Evolutionary conservation across 768 basidiomycete species (phyloP).

Genomic region (Plicaturopsis crispa): DNA sequence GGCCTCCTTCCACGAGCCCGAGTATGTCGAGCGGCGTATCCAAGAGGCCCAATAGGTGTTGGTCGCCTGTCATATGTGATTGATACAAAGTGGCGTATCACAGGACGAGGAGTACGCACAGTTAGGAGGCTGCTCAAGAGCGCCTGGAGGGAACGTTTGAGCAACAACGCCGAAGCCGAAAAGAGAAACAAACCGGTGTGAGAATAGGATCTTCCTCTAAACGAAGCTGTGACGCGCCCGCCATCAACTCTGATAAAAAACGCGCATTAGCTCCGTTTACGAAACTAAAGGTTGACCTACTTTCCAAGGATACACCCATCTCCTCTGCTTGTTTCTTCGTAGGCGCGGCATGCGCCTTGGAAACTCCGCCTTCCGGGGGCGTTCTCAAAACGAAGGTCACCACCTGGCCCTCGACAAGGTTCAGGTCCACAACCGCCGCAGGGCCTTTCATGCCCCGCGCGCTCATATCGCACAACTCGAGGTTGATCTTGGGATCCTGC

Average conservation of each 20-base stretch:
- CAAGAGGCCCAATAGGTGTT: slow-evolving; percentile 82
- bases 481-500: slow-evolving; percentile 40
- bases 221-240: slow-evolving; percentile 36
- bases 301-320: slow-evolving; percentile 38
- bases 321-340: slow-evolving; percentile 30
- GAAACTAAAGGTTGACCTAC: slow-evolving; percentile 15
- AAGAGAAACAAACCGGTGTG: slow-evolving; percentile 37
- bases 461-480: slow-evolving; percentile 60
- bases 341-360: slow-evolving; percentile 20
- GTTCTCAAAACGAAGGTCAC: slow-evolving; percentile 85
- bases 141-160: too few species aligned
- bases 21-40: slow-evolving; percentile 86
- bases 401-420: slow-evolving; percentile 75
- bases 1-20: slow-evolving; percentile 92
- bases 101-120: too few species aligned
- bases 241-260: slow-evolving; percentile 31
- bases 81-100: slow-evolving; percentile 1
- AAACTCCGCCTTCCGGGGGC: slow-evolving; percentile 34
- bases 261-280: background rate
- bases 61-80: slow-evolving; percentile 49
- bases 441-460: slow-evolving; percentile 69
- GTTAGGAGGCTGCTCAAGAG: too few species aligned
- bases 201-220: slow-evolving; percentile 66
- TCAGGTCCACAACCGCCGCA: slow-evolving; percentile 49
- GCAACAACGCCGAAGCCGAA: background rate